Base-by-base conservation (phyloP, 495 filamentous ascomycete species). In the Massariosphaeria phaeospora region DNA sequence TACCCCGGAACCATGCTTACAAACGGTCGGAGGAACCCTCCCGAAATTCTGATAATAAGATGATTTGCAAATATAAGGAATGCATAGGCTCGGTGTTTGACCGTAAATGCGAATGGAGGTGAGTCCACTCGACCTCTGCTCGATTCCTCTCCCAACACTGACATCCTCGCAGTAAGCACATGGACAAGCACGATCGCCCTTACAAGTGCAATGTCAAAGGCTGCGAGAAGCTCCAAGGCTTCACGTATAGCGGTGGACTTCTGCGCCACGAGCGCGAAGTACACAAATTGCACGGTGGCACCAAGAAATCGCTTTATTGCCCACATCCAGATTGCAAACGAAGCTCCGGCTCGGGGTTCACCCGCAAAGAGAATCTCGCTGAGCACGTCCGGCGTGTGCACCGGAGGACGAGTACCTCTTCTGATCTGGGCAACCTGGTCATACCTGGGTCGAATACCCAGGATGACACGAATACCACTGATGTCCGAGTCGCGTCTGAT, bases 101-200 rank as follows among this genome's bases (percentile, higher is more conserved):
- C 30, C 80, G 90, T 54, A 90, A 86, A 53, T 96, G 89, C 69
- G 90, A 96, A 75, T 96, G 88, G 88, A 88, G 80, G 88, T 91
- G 73, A 81, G 88, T 63, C 35, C 33, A 43, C 21, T 8, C 38
- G n/a, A n/a, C n/a, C n/a, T n/a, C n/a, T n/a, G n/a, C n/a, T n/a
- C n/a, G n/a, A n/a, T n/a, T n/a, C n/a, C n/a, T n/a, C n/a, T n/a
- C n/a, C 24, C n/a, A 9, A 55, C 9, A 48, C 57, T 55, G 34
- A 59, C 44, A 17, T 29, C 2, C 27, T 21, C 18, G 17, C 55
- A 91, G 89, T 53, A 91, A 95, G 72, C 91, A 96, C 68, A 94
- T 94, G 88, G 91, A 96, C 73, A 96, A 96, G 70, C 91, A 96
- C 65, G 88, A 91, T 49, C 77, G 91, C 15, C 91, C 91, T 0